Evolutionary conservation across 345 rosid genomes (phyloP).

Genomic region (Alliaria petiolata): DNA sequence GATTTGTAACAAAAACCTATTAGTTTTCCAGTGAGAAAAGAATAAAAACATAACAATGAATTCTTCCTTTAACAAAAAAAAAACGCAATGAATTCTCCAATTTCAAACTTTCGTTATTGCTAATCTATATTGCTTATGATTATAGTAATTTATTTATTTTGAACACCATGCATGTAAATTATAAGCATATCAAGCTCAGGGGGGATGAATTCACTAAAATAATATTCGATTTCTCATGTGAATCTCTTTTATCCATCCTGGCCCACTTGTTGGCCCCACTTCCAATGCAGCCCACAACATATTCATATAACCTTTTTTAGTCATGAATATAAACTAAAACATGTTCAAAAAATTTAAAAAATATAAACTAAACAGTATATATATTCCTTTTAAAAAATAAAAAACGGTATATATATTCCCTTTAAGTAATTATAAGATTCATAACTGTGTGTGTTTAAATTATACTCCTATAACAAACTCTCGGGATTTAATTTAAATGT

Average conservation of each 20-base stretch:
- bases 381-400: too few species aligned
- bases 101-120: not conserved
- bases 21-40: not conserved
- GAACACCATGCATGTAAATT: not conserved
- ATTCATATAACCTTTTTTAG: not conserved
- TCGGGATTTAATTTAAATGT: not conserved
- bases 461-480: not conserved
- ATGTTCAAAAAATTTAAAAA: too few species aligned
- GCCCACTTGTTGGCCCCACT: slow-evolving; percentile 15
- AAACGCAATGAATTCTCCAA: not conserved
- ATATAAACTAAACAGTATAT: too few species aligned
- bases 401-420: not conserved
- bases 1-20: not conserved
- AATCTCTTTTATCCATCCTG: slow-evolving; percentile 10
- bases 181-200: slow-evolving; percentile 5
- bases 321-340: not conserved
- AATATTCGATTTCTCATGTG: slow-evolving; percentile 17
- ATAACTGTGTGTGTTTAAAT: not conserved
- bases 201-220: slow-evolving; percentile 15
- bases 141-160: not conserved
- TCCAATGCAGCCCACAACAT: slow-evolving; percentile 28
- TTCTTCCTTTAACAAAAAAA: too few species aligned
- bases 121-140: not conserved
- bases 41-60: not conserved
- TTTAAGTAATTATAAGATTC: not conserved